Evolutionary conservation across 2,329 filamentous ascomycete species (phyloP).

Genomic region (Aspergillus pseudoviridinutans): DNA sequence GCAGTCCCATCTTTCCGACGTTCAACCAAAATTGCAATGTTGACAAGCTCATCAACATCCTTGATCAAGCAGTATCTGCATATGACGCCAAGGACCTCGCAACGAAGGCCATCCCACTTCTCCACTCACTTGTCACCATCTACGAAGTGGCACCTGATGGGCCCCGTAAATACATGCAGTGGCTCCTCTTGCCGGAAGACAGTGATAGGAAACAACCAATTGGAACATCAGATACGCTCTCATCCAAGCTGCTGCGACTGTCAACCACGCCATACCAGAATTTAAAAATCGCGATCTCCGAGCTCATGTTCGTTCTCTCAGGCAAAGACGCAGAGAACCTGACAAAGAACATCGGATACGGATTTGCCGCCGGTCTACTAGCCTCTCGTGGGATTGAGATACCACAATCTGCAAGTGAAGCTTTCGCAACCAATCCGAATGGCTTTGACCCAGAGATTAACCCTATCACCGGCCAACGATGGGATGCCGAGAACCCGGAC

Average conservation of each 20-base stretch:
- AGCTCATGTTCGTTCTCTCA: conserved; percentile 82
- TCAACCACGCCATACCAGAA: conserved; percentile 72
- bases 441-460: conserved; percentile 53
- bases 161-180: conserved; percentile 61
- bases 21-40: conserved; percentile 57
- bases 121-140: conserved; percentile 70
- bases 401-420: conserved; percentile 61
- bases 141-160: conserved; percentile 63
- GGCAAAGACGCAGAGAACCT: conserved; percentile 74
- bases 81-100: conserved; percentile 72
- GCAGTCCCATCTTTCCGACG: conserved; percentile 62
- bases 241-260: conserved; percentile 72
- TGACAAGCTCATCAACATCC: conserved; percentile 64
- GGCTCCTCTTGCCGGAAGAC: conserved; percentile 68
- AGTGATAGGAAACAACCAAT: conserved; percentile 73
- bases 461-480: conserved; percentile 79
- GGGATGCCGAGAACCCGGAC: conserved; percentile 62
- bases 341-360: conserved; percentile 89
- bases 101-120: conserved; percentile 62
- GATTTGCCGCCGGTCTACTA: conserved; percentile 86
- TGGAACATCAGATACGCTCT: conserved; percentile 68
- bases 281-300: conserved; percentile 69
- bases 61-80: conserved; percentile 61
- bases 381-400: conserved; percentile 78
- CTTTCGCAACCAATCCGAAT: conserved; percentile 39